These are phyloP conservation scores for Hyparrhenia diplandra DNA, from an alignment of 176 grass and related monocot genomes.

Conservation along the genomic window DNA sequence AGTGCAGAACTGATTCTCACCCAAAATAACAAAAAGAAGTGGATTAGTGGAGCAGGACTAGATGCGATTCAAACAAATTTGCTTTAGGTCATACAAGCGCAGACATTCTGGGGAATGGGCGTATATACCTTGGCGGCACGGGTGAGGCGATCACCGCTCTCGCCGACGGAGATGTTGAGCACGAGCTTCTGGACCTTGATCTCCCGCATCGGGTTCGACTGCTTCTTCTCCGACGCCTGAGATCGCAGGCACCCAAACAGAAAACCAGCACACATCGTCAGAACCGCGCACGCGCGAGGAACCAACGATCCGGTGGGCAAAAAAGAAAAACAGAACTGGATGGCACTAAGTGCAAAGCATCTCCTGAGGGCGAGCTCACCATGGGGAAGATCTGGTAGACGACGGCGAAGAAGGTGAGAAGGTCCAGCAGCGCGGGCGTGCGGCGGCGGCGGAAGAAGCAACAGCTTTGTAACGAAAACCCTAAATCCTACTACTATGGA, in stretches of 20 bases:
- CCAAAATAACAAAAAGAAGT: background rate
- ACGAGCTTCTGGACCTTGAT: constrained; percentile 90
- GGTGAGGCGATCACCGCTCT: constrained; percentile 88
- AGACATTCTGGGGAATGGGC: background rate
- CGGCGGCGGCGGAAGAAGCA: constrained; percentile 19
- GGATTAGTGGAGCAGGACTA: background rate
- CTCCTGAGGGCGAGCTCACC: constrained; percentile 21
- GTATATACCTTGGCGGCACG: constrained; percentile 57
- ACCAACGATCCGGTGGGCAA: background rate
- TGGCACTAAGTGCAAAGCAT: background rate
- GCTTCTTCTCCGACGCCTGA: constrained; percentile 88
- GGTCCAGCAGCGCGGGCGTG: background rate
- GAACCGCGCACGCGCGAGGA: background rate
- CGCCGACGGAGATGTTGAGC: constrained; percentile 86
- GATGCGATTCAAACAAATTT: no score
- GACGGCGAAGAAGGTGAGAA: background rate
- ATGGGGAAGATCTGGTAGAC: constrained; percentile 29
- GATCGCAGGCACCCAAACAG: background rate
- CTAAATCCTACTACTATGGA: constrained; percentile 41
- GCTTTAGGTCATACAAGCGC: no score
- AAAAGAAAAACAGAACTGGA: background rate
- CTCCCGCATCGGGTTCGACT: constrained; percentile 70
- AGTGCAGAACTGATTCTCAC: background rate
- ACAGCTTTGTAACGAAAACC: constrained; percentile 30
- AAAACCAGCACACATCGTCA: background rate